phyloP scores from a whole-genome alignment of 805 yeast species.

The Metschnikowia proteae region DNA sequence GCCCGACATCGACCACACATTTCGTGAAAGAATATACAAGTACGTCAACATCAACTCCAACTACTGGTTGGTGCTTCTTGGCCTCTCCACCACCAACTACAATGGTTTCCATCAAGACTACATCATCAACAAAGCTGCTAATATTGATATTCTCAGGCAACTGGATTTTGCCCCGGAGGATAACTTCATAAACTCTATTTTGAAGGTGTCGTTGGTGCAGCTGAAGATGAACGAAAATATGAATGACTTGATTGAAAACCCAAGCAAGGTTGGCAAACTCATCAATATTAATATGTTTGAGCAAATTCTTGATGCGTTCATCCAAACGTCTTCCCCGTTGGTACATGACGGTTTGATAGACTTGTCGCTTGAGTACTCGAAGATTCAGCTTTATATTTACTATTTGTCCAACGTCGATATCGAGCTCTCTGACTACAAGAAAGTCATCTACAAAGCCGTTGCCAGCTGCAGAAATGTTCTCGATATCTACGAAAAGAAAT shows the following conservation, averaged over 20 bases:
- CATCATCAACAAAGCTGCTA: constrained; percentile 33
- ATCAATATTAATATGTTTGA: constrained; percentile 44
- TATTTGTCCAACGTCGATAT: constrained; percentile 27
- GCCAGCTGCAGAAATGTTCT: constrained; percentile 28
- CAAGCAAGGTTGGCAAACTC: constrained; percentile 27
- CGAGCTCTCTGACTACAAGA: constrained; percentile 26
- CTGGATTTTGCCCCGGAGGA: constrained; percentile 15
- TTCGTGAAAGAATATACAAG: constrained; percentile 41
- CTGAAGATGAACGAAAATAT: constrained; percentile 38
- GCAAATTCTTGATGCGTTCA: constrained; percentile 32
- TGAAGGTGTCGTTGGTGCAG: constrained; percentile 34
- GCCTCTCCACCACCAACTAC: constrained; percentile 29
- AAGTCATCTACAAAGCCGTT: constrained; percentile 25
- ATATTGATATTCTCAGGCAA: constrained; percentile 22
- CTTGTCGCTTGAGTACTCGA: constrained; percentile 34
- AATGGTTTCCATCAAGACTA: constrained; percentile 32
- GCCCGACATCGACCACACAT: constrained; percentile 29
- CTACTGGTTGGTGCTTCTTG: constrained; percentile 41
- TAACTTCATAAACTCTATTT: constrained; percentile 23
- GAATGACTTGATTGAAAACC: constrained; percentile 27
- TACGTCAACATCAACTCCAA: constrained; percentile 41
- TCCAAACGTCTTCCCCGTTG: constrained; percentile 17
- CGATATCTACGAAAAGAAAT: constrained; percentile 22
- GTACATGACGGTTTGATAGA: constrained; percentile 23
- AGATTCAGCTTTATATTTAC: constrained; percentile 36